A percentile compares a stretch with the other conserved stretches of the same genome.
phyloP scores from a whole-genome alignment of 768 basidiomycete species.

The Boletus rubescentipes region DNA sequence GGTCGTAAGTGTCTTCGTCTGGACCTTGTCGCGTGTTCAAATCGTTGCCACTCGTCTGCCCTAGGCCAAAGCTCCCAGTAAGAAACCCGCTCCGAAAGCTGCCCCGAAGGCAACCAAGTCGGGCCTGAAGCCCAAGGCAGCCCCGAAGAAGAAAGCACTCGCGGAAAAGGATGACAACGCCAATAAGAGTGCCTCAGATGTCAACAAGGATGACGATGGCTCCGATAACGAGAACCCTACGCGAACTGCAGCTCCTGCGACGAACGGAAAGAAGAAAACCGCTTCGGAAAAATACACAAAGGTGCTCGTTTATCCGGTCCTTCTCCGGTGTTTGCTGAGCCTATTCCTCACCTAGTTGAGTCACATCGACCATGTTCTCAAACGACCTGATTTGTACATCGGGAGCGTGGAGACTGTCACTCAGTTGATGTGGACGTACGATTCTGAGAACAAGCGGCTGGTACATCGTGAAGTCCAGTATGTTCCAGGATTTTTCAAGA shows the following conservation, averaged over 20 bases:
- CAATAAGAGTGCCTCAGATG: conserved; percentile 45
- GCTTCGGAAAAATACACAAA: conserved; percentile 91
- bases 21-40: conserved; percentile 9
- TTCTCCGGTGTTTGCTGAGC: background rate
- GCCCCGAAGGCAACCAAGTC: conserved; percentile 43
- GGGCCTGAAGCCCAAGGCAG: conserved; percentile 49
- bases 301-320: conserved; percentile 44
- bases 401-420: conserved; percentile 90
- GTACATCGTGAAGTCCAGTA: conserved; percentile 79
- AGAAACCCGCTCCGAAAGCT: conserved; percentile 42
- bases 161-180: conserved; percentile 65
- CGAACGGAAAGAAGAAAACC: conserved; percentile 71
- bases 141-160: conserved; percentile 69
- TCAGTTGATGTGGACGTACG: conserved; percentile 93
- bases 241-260: conserved; percentile 23
- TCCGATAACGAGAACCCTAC: conserved; percentile 40
- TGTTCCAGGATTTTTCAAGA: conserved; percentile 99
- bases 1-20: conserved; percentile 27
- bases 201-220: conserved; percentile 38
- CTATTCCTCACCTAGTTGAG: conserved; percentile 57
- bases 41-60: conserved; percentile 17
- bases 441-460: conserved; percentile 82
- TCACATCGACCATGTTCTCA: conserved; percentile 92
- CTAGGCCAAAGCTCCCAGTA: conserved; percentile 38
- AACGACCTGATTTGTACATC: conserved; percentile 93